A percentile compares a stretch with the other conserved stretches of the same genome.
Conservation (phyloP, 208 protist species). For the Trypanosoma melophagium region DNA sequence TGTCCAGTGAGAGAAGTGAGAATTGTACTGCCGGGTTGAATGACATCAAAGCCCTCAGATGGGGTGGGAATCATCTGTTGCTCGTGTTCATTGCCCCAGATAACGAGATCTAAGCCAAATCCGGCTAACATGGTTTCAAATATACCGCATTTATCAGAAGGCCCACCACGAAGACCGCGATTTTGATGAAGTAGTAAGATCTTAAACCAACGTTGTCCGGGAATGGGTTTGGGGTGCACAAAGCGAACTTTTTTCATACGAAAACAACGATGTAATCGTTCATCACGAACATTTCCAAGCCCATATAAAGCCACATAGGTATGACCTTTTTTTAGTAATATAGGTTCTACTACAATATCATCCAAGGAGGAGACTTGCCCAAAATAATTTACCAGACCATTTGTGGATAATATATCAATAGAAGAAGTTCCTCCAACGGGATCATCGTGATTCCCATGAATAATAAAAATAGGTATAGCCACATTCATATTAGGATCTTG, state of each 20-base stretch:
- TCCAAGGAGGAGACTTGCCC: conserved; percentile 93
- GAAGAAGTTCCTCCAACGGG: conserved; percentile 94
- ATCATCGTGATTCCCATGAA: conserved; percentile 99
- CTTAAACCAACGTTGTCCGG: conserved; percentile 93
- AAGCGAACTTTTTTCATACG: conserved; percentile 93
- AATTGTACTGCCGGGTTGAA: conserved; percentile 97
- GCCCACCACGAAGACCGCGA: conserved; percentile 70
- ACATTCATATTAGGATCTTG: conserved; percentile 99
- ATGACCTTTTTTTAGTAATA: conserved; percentile 92
- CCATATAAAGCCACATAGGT: conserved; percentile 98
- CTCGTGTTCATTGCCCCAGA: conserved; percentile 99
- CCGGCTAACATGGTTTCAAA: conserved; percentile 91
- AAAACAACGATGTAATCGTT: conserved; percentile 96
- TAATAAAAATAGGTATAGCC: conserved; percentile 97
- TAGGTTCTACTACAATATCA: conserved; percentile 92
- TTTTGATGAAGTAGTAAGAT: conserved; percentile 99
- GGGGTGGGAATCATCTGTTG: conserved; percentile 92
- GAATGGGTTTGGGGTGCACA: conserved; percentile 68
- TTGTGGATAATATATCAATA: conserved; percentile 94
- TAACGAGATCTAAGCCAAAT: conserved; percentile 95
- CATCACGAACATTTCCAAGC: conserved; percentile 97
- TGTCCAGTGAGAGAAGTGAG: conserved; percentile 93
- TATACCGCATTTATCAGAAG: conserved; percentile 86
- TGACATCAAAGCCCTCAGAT: conserved; percentile 88
- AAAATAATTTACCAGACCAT: conserved; percentile 99